Evolutionary conservation across 2,329 filamentous ascomycete species (phyloP), one percentile per base, ranked within the genome.

Genomic region (Orbilia oligospora): DNA sequence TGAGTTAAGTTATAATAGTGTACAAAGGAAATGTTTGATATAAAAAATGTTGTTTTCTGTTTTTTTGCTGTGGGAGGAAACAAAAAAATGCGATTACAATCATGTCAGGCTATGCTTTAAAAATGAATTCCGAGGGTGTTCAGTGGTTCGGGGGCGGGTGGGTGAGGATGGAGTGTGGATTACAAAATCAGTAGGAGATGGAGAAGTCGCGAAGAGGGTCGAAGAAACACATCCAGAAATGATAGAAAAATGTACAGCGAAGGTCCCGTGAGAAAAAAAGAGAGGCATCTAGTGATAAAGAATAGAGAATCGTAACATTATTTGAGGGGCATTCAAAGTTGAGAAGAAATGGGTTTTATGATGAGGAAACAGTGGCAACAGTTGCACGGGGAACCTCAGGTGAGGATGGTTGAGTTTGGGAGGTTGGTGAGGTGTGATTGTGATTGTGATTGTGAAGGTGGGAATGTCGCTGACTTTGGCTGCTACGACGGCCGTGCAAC

Each of bases 381-480:
- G 61, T 77, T 20, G 73, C 67, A 24, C 73, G 67, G 55, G 73
- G 73, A 12, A 71, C 53, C 36, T 77, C 73, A 2, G 73, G 73
- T 14, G 73, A 77, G 12, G 73, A 66, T 51, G 72, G 72, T n/a
- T 53, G 61, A 9, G 70, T 58, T 55, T 77, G 73, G 8, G 63
- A 53, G 48, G 55, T 53, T 20, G 65, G 65, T n/a, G 68, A 53
- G 53, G 44, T 20, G 16, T 68, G 61, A 58, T 61, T 69, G 49
- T 77, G 67, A 36, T 61, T 64, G 33, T 67, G 73, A 46, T 75
- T n/a, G 70, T 41, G 36, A 10, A 8, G 44, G 36, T 51, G 27
- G 38, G 24, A 36, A 69, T 64, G 22, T 67, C 75, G 86, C 84
- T 81, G 86, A 86, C 83, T 86, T 87, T 61, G 85, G 83, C 58